A percentile compares a stretch with the other conserved stretches of the same genome.
Evolutionary conservation across 352 stramenopile genomes (phyloP).

Genomic region (Phytophthora podocarpi): DNA sequence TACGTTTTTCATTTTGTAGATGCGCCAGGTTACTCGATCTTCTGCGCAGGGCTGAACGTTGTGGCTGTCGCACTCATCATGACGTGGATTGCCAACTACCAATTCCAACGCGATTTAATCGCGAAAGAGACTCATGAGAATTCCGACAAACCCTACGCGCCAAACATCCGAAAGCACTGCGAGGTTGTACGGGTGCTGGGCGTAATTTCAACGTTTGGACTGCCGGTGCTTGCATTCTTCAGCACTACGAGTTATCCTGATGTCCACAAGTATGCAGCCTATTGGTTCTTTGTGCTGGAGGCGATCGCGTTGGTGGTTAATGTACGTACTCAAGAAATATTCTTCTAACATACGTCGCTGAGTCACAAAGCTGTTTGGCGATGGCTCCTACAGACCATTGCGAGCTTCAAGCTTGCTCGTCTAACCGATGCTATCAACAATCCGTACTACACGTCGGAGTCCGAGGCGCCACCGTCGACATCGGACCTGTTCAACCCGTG

Average conservation of each 20-base stretch:
- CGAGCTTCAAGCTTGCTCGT: slow-evolving; percentile 36
- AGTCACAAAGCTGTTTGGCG: neutral
- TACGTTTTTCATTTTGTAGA: neutral
- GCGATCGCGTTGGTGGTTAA: slow-evolving; percentile 62
- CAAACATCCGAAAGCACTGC: slow-evolving; percentile 19
- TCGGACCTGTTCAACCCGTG: slow-evolving; percentile 7
- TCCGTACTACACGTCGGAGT: slow-evolving; percentile 11
- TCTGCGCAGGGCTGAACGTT: slow-evolving; percentile 35
- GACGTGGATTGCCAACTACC: slow-evolving; percentile 52
- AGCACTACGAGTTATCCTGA: slow-evolving; percentile 58
- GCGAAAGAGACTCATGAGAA: slow-evolving; percentile 1
- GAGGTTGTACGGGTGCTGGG: slow-evolving; percentile 33
- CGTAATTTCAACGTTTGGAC: slow-evolving; percentile 39
- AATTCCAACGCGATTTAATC: slow-evolving; percentile 43
- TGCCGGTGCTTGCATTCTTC: slow-evolving; percentile 63
- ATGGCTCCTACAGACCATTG: slow-evolving; percentile 37
- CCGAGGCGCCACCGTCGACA: neutral
- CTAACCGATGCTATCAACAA: slow-evolving; percentile 14
- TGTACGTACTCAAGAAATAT: slow-evolving; percentile 43
- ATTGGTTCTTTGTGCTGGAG: slow-evolving; percentile 78
- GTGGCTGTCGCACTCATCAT: slow-evolving; percentile 41
- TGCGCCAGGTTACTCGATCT: slow-evolving; percentile 27
- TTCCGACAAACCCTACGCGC: neutral
- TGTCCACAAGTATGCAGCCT: slow-evolving; percentile 65
- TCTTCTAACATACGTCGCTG: neutral